Evolutionary conservation across 164 flowering plant genomes (phyloP), one percentile per base, ranked within the genome.

Genomic region (Macadamia integrifolia): DNA sequence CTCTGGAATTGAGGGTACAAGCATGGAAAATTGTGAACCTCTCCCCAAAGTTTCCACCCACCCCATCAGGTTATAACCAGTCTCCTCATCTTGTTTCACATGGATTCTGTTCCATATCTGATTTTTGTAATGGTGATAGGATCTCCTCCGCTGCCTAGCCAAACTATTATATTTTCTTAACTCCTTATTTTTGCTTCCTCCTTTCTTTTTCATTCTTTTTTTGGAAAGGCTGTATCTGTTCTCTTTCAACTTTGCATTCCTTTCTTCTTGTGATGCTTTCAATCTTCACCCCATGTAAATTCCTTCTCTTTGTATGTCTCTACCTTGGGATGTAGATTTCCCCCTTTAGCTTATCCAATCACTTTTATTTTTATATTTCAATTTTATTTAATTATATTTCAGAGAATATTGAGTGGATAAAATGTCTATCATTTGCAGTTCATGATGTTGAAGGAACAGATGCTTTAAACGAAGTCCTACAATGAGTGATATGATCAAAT

Each of bases 11-110:
- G 50, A 80, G 90, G 70, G 43, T 62, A 6, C 90, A 87, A 72
- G 97, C 98, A 3, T 66, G 90, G 65, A 96, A 91, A 75, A 78
- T 86, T 40, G 86, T 85, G 29, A 78, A 81, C 68, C 87, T 88
- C 58, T 88, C 97, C 56, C 94, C 96, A 14, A 77, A 84, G 65
- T 13, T 28, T 18, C 78, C 86, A 1, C 75, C 73, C 3, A 61
- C 84, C 3, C 83, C 87, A 9, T 73, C 81, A 53, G 9, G 62
- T 53, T 66, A 15, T 30, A 64, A 46, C 29, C 48, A 64, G 50
- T 9, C 52, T n/a, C 63, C 10, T 48, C 61, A 65, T 63, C 64
- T 69, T 29, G 40, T 60, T 29, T 58, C 72, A 49, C 73, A 72
- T 12, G 14, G 62, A 44, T 29, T 64, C 58, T 64, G 29, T 30